phyloP scores from a whole-genome alignment of 345 rosid genomes.

The Dovyalis caffra region DNA sequence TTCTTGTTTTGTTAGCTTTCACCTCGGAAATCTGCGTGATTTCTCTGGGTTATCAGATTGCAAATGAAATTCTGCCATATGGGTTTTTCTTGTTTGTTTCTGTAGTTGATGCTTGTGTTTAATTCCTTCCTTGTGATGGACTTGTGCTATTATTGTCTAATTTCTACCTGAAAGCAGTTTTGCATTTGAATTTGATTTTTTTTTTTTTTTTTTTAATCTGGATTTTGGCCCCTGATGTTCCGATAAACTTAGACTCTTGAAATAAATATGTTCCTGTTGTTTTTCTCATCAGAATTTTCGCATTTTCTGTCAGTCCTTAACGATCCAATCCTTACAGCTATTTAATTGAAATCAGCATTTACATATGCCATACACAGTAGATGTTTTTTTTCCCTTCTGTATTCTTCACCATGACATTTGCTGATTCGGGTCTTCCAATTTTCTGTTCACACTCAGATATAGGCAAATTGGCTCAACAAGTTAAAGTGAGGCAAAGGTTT shows the following conservation, averaged over 20 bases:
- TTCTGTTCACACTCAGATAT: constrained; percentile 51
- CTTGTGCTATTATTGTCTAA: background rate
- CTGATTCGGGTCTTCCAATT: background rate
- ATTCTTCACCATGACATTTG: background rate
- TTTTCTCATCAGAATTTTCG: too few relatives aligned
- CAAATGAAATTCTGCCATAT: background rate
- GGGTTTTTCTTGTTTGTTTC: background rate
- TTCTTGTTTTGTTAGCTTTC: constrained; percentile 7
- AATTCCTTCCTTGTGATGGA: too few relatives aligned
- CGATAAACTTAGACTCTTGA: background rate
- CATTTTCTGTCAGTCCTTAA: background rate
- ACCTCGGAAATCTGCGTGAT: background rate
- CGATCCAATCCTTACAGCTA: background rate
- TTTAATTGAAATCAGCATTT: background rate
- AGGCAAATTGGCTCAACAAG: constrained; percentile 69
- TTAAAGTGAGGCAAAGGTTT: constrained; percentile 95
- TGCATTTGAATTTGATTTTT: background rate
- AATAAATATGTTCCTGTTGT: background rate
- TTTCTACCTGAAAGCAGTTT: background rate
- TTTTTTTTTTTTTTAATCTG: too few relatives aligned
- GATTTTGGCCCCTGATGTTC: too few relatives aligned
- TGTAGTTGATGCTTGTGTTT: background rate
- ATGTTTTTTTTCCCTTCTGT: background rate
- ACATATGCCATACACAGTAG: background rate
- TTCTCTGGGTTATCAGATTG: constrained; percentile 6